Base-by-base conservation (phyloP, 805 yeast genomes). In the Yamadazyma akitaensis region DNA sequence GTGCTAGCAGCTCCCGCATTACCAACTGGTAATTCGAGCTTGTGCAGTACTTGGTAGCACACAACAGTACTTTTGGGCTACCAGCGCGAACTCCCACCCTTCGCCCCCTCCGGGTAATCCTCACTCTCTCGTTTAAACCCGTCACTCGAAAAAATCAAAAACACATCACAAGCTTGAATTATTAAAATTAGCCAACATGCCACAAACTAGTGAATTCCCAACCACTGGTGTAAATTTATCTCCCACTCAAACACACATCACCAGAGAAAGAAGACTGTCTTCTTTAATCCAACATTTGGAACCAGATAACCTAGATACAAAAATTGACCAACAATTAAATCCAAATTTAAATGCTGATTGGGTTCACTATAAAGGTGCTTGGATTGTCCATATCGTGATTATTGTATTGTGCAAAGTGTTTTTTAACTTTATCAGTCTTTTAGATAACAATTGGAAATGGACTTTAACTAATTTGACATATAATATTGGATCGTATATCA, bases 361-460 rank as follows among this genome's bases (percentile, higher is more conserved):
- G 99, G 97, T 94, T 28, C 88, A 91, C 63, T 85, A 82, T 58
- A 90, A 92, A 59, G 99, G 96, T 40, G 98, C 98, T 1, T 94
- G 99, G 99, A 73, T 84, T 25, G 85, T 92, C 47, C 99, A 92
- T 67, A 74, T 94, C 41, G 95, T 90, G 25, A 77, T 94, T 40
- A 88, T 92, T 47, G 59, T 81, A 35, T 70, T 90, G 41, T 72
- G 92, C 48, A 88, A 89, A 60, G 60, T 87, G 19, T 81, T 88
- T 51, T 91, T 79, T 66, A 89, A 88, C 63, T 74, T 89, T 51
- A 71, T 92, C 36, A 92, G 96, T 1, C 82, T 85, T n/a, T 79
- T 88, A 44, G 81, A 84, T 50, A 83, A 80, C 47, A 95, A 91
- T 63, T 78, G 90, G 76, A 79, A 87, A 49, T 92, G 99, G 99